These are phyloP conservation scores for Dactylellina haptotyla DNA, from an alignment of 2,329 filamentous ascomycete genomes.

Conservation along the genomic window DNA sequence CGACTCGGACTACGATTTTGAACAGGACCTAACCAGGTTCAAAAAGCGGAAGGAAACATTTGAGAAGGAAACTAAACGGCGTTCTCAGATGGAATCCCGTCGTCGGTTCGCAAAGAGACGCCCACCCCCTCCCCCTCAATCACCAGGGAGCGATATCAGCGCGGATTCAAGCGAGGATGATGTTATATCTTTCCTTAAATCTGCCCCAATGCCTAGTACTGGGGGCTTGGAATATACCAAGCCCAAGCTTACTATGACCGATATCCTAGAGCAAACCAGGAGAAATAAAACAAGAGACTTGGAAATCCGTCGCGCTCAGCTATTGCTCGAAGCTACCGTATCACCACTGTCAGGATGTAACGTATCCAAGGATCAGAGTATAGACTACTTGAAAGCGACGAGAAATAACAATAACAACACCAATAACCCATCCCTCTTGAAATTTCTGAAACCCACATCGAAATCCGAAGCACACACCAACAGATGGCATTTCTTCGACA, in stretches of 20 bases:
- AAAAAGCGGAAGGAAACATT: constrained; percentile 6
- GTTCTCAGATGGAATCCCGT: not conserved
- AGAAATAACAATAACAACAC: too few relatives aligned
- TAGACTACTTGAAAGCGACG: too few relatives aligned
- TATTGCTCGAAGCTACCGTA: constrained; percentile 12
- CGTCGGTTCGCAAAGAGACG: not conserved
- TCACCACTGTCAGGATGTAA: too few relatives aligned
- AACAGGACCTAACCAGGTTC: constrained; percentile 26
- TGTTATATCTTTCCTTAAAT: constrained; percentile 29
- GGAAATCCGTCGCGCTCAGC: constrained; percentile 37
- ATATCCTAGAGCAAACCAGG: constrained; percentile 13
- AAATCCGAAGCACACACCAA: not conserved
- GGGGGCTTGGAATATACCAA: not conserved
- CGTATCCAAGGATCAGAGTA: too few relatives aligned
- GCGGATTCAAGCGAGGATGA: constrained; percentile 22
- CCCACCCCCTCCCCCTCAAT: not conserved
- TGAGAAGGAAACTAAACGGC: constrained; percentile 13
- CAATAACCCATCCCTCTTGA: not conserved
- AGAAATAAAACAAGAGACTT: constrained; percentile 37
- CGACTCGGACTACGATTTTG: constrained; percentile 46
- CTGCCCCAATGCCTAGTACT: not conserved
- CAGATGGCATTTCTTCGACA: constrained; percentile 28
- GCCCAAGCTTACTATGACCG: constrained; percentile 39
- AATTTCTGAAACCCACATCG: not conserved
- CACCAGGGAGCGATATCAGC: not conserved